A percentile compares a stretch with the other conserved stretches of the same genome.
Evolutionary conservation across 805 yeast species (phyloP).

Genomic region (Sugiyamaella mastotermitis): DNA sequence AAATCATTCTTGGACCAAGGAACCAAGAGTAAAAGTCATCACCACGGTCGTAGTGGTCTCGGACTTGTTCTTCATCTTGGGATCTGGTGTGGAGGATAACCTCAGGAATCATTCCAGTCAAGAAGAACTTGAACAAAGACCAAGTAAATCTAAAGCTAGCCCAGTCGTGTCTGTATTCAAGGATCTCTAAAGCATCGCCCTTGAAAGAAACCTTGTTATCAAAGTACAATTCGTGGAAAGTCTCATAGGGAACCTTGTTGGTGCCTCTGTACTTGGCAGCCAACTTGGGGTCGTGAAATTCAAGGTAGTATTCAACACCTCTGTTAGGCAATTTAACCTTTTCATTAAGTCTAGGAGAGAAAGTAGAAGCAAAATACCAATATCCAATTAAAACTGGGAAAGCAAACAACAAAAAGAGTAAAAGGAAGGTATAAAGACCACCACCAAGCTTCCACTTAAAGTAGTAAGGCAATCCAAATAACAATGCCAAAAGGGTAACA

Average conservation of each 20-base stretch:
- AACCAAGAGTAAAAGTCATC: slow-evolving; percentile 94
- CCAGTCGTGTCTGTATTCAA: slow-evolving; percentile 93
- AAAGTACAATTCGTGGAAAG: slow-evolving; percentile 83
- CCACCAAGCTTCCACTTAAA: slow-evolving; percentile 61
- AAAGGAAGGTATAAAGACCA: slow-evolving; percentile 53
- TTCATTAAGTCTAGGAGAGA: slow-evolving; percentile 75
- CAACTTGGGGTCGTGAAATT: slow-evolving; percentile 69
- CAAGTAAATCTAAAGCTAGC: slow-evolving; percentile 73
- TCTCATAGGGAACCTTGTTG: slow-evolving; percentile 83
- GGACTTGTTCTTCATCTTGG: slow-evolving; percentile 94
- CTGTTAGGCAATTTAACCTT: slow-evolving; percentile 68
- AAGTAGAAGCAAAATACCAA: slow-evolving; percentile 76
- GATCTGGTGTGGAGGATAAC: slow-evolving; percentile 86
- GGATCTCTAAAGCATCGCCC: slow-evolving; percentile 76
- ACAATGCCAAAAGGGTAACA: slow-evolving; percentile 41
- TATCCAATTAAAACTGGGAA: slow-evolving; percentile 73
- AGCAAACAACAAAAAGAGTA: slow-evolving; percentile 48
- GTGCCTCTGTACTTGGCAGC: slow-evolving; percentile 64
- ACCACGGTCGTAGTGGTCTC: slow-evolving; percentile 94
- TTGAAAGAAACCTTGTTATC: slow-evolving; percentile 78
- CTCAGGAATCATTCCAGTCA: slow-evolving; percentile 87
- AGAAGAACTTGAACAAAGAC: slow-evolving; percentile 69
- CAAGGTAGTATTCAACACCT: slow-evolving; percentile 74
- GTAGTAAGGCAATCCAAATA: slow-evolving; percentile 56
- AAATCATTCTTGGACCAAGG: slow-evolving; percentile 90